Conservation (phyloP, 192 early-diverging fungal species). For the Backusella macrospora region DNA sequence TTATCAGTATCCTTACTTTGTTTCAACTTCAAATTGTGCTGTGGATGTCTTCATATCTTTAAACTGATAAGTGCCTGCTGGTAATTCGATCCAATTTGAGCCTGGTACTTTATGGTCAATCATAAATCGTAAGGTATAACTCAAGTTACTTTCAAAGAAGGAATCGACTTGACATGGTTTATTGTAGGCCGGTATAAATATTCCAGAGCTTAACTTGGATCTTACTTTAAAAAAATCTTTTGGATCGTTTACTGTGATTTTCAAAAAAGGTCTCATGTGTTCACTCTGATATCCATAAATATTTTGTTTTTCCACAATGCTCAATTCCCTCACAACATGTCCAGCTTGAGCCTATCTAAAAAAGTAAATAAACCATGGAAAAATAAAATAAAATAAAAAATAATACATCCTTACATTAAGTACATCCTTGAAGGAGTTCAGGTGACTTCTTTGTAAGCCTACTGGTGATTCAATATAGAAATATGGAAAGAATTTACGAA, state of each 20-base stretch:
- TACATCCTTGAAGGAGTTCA: constrained; percentile 52
- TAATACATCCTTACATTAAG: constrained; percentile 50
- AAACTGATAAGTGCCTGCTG: constrained; percentile 70
- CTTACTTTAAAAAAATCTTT: constrained; percentile 40
- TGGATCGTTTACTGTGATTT: constrained; percentile 69
- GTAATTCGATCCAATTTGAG: constrained; percentile 92
- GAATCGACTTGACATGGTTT: constrained; percentile 44
- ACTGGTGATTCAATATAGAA: constrained; percentile 93
- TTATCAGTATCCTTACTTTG: constrained; percentile 45
- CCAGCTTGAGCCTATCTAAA: constrained; percentile 41
- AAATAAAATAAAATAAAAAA: too few relatives aligned
- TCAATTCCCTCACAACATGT: constrained; percentile 57
- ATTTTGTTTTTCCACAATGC: constrained; percentile 76
- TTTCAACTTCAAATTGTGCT: constrained; percentile 85
- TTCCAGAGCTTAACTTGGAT: constrained; percentile 51
- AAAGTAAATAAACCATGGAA: constrained; percentile 21
- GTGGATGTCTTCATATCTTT: constrained; percentile 50
- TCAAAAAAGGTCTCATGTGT: constrained; percentile 77
- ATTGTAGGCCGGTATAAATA: constrained; percentile 60
- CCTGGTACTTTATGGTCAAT: constrained; percentile 86
- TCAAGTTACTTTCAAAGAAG: constrained; percentile 89
- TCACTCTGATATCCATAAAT: constrained; percentile 90
- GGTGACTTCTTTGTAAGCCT: constrained; percentile 65
- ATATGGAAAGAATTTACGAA: constrained; percentile 89
- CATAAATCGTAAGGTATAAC: constrained; percentile 91